Evolutionary conservation across 257 asterid species (phyloP), one percentile per base, ranked within the genome.

Genomic region (Solanum bulbocastanum): DNA sequence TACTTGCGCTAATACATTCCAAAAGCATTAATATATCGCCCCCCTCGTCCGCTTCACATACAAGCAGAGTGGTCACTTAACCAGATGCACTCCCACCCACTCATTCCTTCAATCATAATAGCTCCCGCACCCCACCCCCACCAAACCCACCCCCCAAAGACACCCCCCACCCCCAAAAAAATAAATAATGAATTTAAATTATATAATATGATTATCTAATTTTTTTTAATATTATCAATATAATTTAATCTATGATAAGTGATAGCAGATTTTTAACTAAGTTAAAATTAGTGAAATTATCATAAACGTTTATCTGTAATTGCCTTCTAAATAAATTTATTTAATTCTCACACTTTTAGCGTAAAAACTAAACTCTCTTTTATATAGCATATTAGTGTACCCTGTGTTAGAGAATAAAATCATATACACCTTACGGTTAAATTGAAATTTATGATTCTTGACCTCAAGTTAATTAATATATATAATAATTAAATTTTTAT

Each of bases 21-120:
- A 83, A 75, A 78, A 16, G 88, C 91, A 87, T 91, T 89, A 88
- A 89, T 92, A 90, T 89, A 90, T 81, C 95, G 92, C 94, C 95
- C 96, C 94, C 96, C 93, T 93, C 90, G 94, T 92, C 96, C 96
- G 93, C 98, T 91, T 89, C 93, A 88, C 90, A 87, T 42, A 16
- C 87, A 73, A 87, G 87, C 89, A 85, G 87, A 32, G 86, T 88
- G 81, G 75, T 83, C 78, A 85, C 58, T 86, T 81, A 88, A 86
- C 88, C 84, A 87, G 65, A 90, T 87, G 25, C 75, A 88, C 83
- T 94, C 93, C 93, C 89, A 91, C 95, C 98, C 91, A 89, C 91
- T 86, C 91, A 90, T 90, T 90, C 91, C 87, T 71, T 87, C 92
- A 90, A 90, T 90, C 89, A 88, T 90, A 82, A 83, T 49, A 58